Percentiles rank a stretch among this genome's conserved stretches.
These are phyloP conservation scores for Antitrichia curtipendula DNA, from an alignment of 225 moss, liverwort and hornwort species.

Conservation along the genomic window DNA sequence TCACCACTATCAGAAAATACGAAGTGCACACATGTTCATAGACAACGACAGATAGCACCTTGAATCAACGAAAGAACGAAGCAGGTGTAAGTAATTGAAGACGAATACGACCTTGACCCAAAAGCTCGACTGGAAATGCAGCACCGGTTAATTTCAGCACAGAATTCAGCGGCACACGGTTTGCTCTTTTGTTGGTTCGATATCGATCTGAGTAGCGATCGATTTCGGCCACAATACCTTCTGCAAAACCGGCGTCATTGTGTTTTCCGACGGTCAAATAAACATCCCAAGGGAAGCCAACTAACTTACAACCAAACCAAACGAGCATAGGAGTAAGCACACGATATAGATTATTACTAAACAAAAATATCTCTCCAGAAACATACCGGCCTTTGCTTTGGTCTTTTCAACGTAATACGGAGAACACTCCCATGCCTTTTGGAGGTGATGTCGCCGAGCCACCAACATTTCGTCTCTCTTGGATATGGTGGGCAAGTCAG, in stretches of 20 bases:
- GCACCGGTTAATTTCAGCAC: conserved; percentile 75
- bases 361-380: not conserved
- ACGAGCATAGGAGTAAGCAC: not conserved
- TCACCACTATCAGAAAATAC: not conserved
- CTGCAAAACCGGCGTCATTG: conserved; percentile 8
- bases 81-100: not conserved
- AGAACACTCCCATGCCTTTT: conserved; percentile 83
- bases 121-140: conserved; percentile 75
- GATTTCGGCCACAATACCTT: conserved; percentile 70
- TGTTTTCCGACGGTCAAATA: not conserved
- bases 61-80: not conserved
- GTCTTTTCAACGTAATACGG: conserved; percentile 77
- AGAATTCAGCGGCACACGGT: conserved; percentile 67
- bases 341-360: not conserved
- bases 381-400: conserved; percentile 49
- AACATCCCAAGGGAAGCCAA: not conserved
- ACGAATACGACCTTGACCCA: conserved; percentile 57
- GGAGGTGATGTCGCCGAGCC: conserved; percentile 54
- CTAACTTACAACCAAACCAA: not conserved
- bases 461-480: conserved; percentile 60
- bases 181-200: conserved; percentile 56
- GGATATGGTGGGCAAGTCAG: conserved; percentile 48
- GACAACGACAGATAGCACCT: not conserved
- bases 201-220: conserved; percentile 92
- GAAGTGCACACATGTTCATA: not conserved